These are phyloP conservation scores for Neocatenulostroma microsporum DNA, from an alignment of 2,329 filamentous ascomycete species.

Conservation along the genomic window DNA sequence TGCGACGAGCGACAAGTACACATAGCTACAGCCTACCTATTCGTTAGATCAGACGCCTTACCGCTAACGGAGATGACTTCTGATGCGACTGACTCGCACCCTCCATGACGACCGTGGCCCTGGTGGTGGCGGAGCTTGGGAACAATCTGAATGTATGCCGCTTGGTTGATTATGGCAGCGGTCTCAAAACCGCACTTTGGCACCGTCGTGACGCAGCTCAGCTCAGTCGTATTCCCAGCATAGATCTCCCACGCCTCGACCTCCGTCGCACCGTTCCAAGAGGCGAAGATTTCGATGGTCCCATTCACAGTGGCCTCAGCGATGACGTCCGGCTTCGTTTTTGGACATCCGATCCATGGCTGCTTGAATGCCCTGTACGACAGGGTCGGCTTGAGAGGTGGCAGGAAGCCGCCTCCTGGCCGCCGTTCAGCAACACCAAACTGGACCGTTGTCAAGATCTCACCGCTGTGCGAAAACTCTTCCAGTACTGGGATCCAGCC, in stretches of 20 bases:
- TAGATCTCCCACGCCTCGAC: constrained; percentile 21
- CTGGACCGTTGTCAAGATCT: constrained; percentile 13
- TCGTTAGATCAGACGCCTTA: too few relatives aligned
- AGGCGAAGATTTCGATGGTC: constrained; percentile 6
- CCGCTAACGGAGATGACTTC: too few relatives aligned
- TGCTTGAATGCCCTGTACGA: constrained; percentile 20
- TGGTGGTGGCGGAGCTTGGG: too few relatives aligned
- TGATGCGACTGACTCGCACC: too few relatives aligned
- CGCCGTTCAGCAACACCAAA: constrained; percentile 9
- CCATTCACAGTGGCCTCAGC: constrained; percentile 3
- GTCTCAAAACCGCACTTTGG: constrained; percentile 19
- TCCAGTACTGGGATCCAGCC: constrained; percentile 18
- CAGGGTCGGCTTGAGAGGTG: constrained; percentile 5
- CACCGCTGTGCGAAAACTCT: constrained; percentile 15
- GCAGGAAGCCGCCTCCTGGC: constrained; percentile 7
- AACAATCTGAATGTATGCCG: not conserved
- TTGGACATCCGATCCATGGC: constrained; percentile 15
- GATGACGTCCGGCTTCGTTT: constrained; percentile 4
- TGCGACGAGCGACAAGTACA: too few relatives aligned
- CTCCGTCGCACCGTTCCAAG: constrained; percentile 26
- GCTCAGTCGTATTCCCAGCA: constrained; percentile 2
- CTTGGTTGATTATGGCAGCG: not conserved
- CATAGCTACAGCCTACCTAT: too few relatives aligned
- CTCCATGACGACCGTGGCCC: too few relatives aligned
- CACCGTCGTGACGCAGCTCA: constrained; percentile 6